Conservation (phyloP, 2,329 filamentous ascomycete species). For the Claviceps sp. region DNA sequence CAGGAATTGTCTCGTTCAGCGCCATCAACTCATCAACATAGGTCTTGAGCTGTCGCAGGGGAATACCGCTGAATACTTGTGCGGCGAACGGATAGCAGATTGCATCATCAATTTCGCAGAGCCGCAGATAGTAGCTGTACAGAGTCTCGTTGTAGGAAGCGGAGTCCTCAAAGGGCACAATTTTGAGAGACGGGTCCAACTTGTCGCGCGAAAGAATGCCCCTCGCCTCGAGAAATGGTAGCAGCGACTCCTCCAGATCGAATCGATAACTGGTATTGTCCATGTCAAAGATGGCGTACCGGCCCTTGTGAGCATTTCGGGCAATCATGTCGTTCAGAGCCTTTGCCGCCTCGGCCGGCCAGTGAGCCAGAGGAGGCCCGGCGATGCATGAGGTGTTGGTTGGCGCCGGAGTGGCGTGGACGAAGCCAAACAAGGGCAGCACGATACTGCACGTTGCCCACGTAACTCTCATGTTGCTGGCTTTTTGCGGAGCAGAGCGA, state of each 20-base stretch:
- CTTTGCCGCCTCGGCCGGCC: conserved; percentile 22
- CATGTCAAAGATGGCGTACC: conserved; percentile 30
- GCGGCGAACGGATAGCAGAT: conserved; percentile 30
- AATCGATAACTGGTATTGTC: conserved; percentile 30
- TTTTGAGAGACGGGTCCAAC: conserved; percentile 25
- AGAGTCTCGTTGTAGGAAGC: conserved; percentile 24
- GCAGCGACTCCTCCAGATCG: conserved; percentile 29
- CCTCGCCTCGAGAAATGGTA: conserved; percentile 28
- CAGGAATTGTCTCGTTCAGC: conserved; percentile 22
- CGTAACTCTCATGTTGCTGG: not conserved
- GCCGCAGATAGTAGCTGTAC: conserved; percentile 31
- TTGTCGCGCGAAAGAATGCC: conserved; percentile 26
- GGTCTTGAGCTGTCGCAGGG: conserved; percentile 30
- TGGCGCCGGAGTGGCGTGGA: not conserved
- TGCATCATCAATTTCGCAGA: conserved; percentile 27
- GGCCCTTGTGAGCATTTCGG: conserved; percentile 22
- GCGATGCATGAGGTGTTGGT: not conserved
- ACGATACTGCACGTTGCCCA: not conserved
- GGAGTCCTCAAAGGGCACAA: conserved; percentile 29
- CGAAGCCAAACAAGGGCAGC: not conserved
- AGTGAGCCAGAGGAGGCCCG: conserved; percentile 14
- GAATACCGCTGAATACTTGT: conserved; percentile 27
- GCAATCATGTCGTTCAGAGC: conserved; percentile 24
- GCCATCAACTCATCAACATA: conserved; percentile 34
- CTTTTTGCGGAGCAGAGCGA: no score